phyloP scores from a whole-genome alignment of 305 asterid species.

The Plantago lanceolata region DNA sequence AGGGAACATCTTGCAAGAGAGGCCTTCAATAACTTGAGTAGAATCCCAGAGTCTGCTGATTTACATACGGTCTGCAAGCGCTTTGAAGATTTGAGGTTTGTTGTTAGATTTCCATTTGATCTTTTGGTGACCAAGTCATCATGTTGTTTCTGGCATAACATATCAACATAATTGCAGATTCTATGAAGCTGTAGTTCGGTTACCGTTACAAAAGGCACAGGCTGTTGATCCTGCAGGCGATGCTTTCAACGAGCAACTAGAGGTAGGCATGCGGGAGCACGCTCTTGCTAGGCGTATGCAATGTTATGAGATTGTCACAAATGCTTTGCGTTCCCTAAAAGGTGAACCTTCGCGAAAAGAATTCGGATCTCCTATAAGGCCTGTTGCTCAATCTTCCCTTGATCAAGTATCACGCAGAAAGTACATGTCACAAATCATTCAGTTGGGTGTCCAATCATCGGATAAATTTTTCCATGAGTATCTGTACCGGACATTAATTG shows the following conservation, averaged over 20 bases:
- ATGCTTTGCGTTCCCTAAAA: constrained; percentile 71
- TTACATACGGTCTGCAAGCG: constrained; percentile 86
- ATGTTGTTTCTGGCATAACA: constrained; percentile 29
- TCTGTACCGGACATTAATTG: constrained; percentile 72
- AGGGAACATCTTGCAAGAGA: constrained; percentile 81
- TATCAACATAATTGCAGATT: constrained; percentile 52
- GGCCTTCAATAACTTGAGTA: constrained; percentile 80
- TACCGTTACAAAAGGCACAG: constrained; percentile 94
- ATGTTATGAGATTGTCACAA: constrained; percentile 77
- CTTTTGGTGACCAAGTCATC: constrained; percentile 17
- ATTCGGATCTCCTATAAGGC: constrained; percentile 85
- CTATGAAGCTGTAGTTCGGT: constrained; percentile 91
- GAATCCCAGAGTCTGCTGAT: constrained; percentile 89
- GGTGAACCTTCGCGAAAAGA: constrained; percentile 60
- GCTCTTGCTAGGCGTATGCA: constrained; percentile 83
- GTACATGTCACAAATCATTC: constrained; percentile 81
- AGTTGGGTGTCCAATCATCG: constrained; percentile 88
- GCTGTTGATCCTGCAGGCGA: constrained; percentile 88
- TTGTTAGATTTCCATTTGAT: constrained; percentile 18
- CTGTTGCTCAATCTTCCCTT: constrained; percentile 61
- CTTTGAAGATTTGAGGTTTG: constrained; percentile 91
- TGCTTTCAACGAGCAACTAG: constrained; percentile 82
- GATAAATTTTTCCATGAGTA: constrained; percentile 82
- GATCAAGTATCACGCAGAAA: constrained; percentile 74
- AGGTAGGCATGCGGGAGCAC: constrained; percentile 63